Evolutionary conservation across 2,329 filamentous ascomycete species (phyloP), one percentile per base, ranked within the genome.

Genomic region (Beauveria sp.): DNA sequence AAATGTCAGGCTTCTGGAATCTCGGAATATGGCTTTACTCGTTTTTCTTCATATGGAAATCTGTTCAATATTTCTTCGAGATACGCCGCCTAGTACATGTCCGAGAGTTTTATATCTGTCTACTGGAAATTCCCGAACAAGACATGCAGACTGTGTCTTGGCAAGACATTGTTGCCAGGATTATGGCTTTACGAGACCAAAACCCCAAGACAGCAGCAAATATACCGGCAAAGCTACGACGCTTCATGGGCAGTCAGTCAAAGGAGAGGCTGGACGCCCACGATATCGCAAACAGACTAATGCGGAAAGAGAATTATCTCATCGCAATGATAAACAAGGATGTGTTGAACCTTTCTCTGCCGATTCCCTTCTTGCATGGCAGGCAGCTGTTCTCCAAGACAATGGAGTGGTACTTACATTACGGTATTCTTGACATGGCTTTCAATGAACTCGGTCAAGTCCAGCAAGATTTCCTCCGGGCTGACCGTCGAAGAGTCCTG

Each of bases 271-370:
- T 99, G 67, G 94, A 97, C 73, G 94, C 94, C 12, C 91, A 97
- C 68, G 94, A 97, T 70, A 97, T 99, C 71, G 94, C 94, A 7
- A 99, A 97, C 70, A 86, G 94, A 37, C 77, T 99, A 51, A 97
- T 99, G 94, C 88, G 94, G 62, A 89, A 91, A 70, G 93, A 97
- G 64, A 99, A 99, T 70, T 99, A 97, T 68, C 84, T 97, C 64
- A 97, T 99, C 68, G 94, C 94, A 5, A 80, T 99, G 68, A 91
- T 97, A 76, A 99, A 99, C 79, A 97, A 99, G 73, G 94, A 97
- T 63, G 85, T 97, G 43, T 75, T 99, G 47, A 88, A 99, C 70
- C 79, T 97, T 51, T 92, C 90, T 0, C 81, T 97, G 3, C 91
- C 91, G 2, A 75, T 99, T 2, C 94, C 94, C 0, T 92, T 97